Evolutionary conservation across 169 alveolate genomes (phyloP).

Genomic region (Ichthyophthirius multifiliis): DNA sequence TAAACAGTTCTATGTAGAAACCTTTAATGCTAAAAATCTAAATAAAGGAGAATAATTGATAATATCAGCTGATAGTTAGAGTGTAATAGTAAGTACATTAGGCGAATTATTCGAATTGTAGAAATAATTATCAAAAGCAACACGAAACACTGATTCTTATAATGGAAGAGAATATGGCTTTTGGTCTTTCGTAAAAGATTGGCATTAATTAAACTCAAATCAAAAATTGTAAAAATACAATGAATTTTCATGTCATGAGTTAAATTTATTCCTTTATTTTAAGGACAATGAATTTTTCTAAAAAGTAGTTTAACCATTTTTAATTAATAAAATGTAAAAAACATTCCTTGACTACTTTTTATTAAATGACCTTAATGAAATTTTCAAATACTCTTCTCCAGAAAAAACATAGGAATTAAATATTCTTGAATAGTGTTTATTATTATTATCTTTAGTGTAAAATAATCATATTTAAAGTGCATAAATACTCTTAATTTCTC

Average conservation of each 20-base stretch:
- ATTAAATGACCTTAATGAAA: conserved; percentile 37
- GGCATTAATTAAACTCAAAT: background rate
- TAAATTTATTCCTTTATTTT: conserved; percentile 64
- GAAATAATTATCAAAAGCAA: background rate
- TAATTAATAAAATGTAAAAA: conserved; percentile 64
- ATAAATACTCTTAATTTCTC: conserved; percentile 1
- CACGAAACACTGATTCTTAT: background rate
- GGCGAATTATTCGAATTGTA: background rate
- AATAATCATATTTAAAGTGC: background rate
- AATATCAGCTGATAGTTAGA: background rate
- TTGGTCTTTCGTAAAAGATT: background rate
- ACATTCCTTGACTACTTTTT: conserved; percentile 53
- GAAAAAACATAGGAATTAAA: conserved; percentile 32
- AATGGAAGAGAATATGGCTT: background rate
- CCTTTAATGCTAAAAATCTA: background rate
- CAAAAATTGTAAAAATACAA: conserved; percentile 19
- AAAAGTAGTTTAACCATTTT: conserved; percentile 53
- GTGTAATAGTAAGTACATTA: background rate
- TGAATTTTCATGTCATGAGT: conserved; percentile 66
- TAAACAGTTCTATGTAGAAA: conserved; percentile 34
- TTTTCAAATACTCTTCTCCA: conserved; percentile 24
- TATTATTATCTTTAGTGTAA: conserved; percentile 29
- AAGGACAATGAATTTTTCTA: conserved; percentile 58
- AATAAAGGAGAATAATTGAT: background rate
- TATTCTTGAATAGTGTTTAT: conserved; percentile 51